A percentile compares a stretch with the other conserved stretches of the same genome.
These are phyloP conservation scores for Chaetothyriales sp. DNA, from an alignment of 2,329 filamentous ascomycete genomes.

Conservation along the genomic window DNA sequence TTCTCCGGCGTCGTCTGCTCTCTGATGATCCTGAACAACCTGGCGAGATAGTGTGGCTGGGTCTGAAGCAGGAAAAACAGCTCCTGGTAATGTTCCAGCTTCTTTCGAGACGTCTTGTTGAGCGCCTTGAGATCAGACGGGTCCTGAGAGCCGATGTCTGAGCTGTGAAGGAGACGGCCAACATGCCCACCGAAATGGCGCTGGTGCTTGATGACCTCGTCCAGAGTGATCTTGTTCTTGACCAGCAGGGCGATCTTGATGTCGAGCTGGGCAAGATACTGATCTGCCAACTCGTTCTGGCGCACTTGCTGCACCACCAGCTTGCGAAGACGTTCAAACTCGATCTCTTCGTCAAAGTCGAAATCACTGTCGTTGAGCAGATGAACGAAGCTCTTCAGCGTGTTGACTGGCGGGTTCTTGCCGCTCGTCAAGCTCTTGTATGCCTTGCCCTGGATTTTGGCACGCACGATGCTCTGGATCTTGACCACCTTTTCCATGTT, in stretches of 20 bases:
- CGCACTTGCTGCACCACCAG: slow-evolving; percentile 94
- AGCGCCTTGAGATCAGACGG: slow-evolving; percentile 93
- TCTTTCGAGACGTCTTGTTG: slow-evolving; percentile 90
- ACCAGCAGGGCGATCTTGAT: slow-evolving; percentile 97
- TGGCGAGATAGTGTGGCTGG: slow-evolving; percentile 82
- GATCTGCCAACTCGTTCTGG: slow-evolving; percentile 91
- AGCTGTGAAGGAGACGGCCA: slow-evolving; percentile 70
- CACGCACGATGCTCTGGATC: slow-evolving; percentile 90
- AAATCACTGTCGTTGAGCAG: slow-evolving; percentile 96
- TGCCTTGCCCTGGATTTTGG: slow-evolving; percentile 88
- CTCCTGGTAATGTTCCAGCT: slow-evolving; percentile 92
- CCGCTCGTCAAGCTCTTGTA: slow-evolving; percentile 94
- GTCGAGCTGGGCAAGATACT: slow-evolving; percentile 95
- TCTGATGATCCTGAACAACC: slow-evolving; percentile 69
- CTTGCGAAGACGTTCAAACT: slow-evolving; percentile 88
- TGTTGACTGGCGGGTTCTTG: slow-evolving; percentile 91
- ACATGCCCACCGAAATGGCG: slow-evolving; percentile 88
- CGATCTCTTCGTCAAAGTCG: slow-evolving; percentile 96
- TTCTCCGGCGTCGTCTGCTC: slow-evolving; percentile 77
- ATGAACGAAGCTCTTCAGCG: slow-evolving; percentile 96
- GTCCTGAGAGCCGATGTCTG: slow-evolving; percentile 74
- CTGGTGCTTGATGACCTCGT: slow-evolving; percentile 94
- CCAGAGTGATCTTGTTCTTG: slow-evolving; percentile 98
- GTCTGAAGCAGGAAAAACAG: slow-evolving; percentile 96
- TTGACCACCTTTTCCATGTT: slow-evolving; percentile 99